Base-by-base conservation (phyloP, 805 yeast genomes). In the Hanseniaspora pseudoguilliermondii region DNA sequence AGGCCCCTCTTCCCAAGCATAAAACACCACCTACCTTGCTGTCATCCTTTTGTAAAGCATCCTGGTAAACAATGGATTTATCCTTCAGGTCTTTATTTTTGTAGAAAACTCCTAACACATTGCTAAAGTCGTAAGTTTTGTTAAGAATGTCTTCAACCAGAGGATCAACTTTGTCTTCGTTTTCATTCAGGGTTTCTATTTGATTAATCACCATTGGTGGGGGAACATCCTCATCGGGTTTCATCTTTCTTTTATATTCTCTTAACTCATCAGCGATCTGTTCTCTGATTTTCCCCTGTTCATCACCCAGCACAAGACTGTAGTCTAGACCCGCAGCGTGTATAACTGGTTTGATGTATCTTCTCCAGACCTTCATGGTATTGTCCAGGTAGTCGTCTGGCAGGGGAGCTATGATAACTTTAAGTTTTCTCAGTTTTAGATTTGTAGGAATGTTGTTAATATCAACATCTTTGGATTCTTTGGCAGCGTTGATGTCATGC, bases 1-100 rank as follows among this genome's bases (percentile, higher is more conserved):
- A 93, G 0, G 97, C 91, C 57, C 98, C 98, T 66, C 99, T 77
- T 5, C 99, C 99, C 27, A 93, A 71, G 66, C 96, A 86, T 21
- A 93, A 77, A 13, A 89, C 83, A 46, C 97, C 98, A 27, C 97
- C 97, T 9, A 82, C 78, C 32, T 74, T 54, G 15, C 66, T 65
- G 2, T 79, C 76, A 35, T 74, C 73, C 2, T 60, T 50, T 4
- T 70, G 73, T 35, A 73, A 67, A 1, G 81, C 73, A 64, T 81
- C 64, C 8, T 58, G 38, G 3, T 55, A 54, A 29, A 67, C 51
- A 16, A 73, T 55, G 4, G 64, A 56, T 6, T 64, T 60, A 51
- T 67, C 67, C 40, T 66, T 64, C 20, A 57, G 44, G 20, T 66
- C 64, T 18, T 60, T 59, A 34, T 63, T 64, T n/a, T 68, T 59